Conservation (phyloP, 2,329 filamentous ascomycete genomes). For the Colletotrichum eleusines region DNA sequence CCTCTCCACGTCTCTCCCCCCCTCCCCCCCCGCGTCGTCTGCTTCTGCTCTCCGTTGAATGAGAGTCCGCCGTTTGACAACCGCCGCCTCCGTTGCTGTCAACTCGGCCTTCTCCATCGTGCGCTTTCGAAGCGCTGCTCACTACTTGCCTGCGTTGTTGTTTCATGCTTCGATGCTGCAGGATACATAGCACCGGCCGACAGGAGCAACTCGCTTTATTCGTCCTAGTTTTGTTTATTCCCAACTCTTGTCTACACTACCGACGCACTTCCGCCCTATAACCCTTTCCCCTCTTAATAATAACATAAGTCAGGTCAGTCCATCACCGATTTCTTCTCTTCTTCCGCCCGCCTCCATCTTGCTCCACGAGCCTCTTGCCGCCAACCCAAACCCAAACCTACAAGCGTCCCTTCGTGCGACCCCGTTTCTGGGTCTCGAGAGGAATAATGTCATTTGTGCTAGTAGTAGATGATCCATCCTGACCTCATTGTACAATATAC, state of each 20-base stretch:
- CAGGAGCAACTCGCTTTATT: constrained; percentile 33
- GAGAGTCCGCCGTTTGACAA: constrained; percentile 17
- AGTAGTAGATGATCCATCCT: constrained; percentile 42
- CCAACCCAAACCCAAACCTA: constrained; percentile 37
- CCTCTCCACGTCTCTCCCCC: constrained; percentile 40
- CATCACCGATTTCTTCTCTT: constrained; percentile 40
- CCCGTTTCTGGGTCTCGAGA: constrained; percentile 51
- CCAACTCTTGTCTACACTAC: constrained; percentile 35
- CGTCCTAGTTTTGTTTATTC: constrained; percentile 38
- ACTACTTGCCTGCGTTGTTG: constrained; percentile 25
- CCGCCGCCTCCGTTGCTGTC: constrained; percentile 21
- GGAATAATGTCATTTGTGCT: constrained; percentile 45
- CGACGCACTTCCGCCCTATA: constrained; percentile 26
- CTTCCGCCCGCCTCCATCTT: constrained; percentile 43
- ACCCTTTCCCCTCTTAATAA: constrained; percentile 35
- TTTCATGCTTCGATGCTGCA: constrained; percentile 43
- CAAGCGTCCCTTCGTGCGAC: constrained; percentile 49
- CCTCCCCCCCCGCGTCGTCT: constrained; percentile 32
- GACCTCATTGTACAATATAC: constrained; percentile 50
- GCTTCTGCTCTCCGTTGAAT: constrained; percentile 31
- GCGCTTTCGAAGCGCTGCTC: constrained; percentile 9
- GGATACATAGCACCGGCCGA: constrained; percentile 42
- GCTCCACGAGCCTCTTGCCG: constrained; percentile 41
- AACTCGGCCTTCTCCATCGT: constrained; percentile 25
- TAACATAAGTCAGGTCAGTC: constrained; percentile 44